phyloP scores from a whole-genome alignment of 768 basidiomycete genomes.

The Melanogaster broomeanus region DNA sequence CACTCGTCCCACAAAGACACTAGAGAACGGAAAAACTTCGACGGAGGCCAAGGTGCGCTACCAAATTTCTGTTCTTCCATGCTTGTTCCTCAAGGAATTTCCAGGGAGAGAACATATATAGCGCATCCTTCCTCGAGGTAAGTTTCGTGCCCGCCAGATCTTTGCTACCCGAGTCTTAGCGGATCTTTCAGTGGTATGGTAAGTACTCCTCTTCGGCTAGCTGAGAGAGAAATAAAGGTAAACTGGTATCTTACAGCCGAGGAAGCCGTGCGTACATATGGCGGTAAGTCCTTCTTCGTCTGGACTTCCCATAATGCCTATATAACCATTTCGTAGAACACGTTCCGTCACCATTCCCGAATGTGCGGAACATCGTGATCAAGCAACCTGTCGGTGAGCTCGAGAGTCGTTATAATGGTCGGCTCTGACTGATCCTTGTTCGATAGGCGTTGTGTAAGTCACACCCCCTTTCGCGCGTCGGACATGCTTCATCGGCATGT shows the following conservation, averaged over 20 bases:
- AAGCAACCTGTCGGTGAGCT: slow-evolving; percentile 86
- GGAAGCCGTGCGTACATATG: slow-evolving; percentile 91
- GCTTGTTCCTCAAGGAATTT: neutral
- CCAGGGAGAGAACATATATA: slow-evolving; percentile 83
- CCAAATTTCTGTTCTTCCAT: neutral
- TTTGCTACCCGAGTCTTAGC: slow-evolving; percentile 2
- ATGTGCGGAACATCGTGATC: slow-evolving; percentile 81
- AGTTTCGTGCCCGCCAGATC: slow-evolving; percentile 19
- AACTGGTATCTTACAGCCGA: slow-evolving; percentile 56
- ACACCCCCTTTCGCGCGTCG: neutral
- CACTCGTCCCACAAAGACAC: slow-evolving; percentile 51
- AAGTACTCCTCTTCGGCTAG: slow-evolving; percentile 8
- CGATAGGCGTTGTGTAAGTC: slow-evolving; percentile 49
- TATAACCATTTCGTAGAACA: slow-evolving; percentile 51
- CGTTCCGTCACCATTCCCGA: slow-evolving; percentile 72
- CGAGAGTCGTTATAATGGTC: slow-evolving; percentile 38
- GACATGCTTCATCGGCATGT: slow-evolving; percentile 4
- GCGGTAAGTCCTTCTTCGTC: slow-evolving; percentile 50
- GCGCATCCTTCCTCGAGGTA: slow-evolving; percentile 83
- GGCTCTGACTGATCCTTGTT: neutral
- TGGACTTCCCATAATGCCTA: neutral
- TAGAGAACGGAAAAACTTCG: slow-evolving; percentile 95
- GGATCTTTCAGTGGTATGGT: slow-evolving; percentile 75
- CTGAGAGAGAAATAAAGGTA: neutral
- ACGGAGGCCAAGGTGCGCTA: slow-evolving; percentile 70